A percentile compares a stretch with the other conserved stretches of the same genome.
phyloP scores from a whole-genome alignment of 2,329 filamentous ascomycete species.

The Verticillium zaregamsianum region DNA sequence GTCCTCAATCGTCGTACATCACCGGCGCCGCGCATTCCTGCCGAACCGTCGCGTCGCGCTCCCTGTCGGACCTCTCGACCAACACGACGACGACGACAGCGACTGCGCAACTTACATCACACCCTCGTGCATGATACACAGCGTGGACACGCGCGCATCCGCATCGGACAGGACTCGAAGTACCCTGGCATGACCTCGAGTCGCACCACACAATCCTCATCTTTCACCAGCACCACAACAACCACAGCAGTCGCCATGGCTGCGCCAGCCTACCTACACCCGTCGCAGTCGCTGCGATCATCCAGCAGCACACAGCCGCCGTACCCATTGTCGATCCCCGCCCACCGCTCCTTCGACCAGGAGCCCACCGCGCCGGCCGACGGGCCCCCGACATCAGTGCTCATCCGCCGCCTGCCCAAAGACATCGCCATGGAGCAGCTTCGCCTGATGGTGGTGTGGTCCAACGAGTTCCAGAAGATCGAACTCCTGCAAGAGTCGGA shows the following conservation, averaged over 20 bases:
- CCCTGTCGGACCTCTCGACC: not conserved
- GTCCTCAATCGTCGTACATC: constrained; percentile 2
- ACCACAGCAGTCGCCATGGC: constrained; percentile 36
- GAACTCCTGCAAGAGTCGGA: constrained; percentile 46
- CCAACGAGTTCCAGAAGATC: constrained; percentile 48
- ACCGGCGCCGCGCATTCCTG: not conserved
- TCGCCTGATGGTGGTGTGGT: constrained; percentile 55
- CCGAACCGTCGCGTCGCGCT: not conserved
- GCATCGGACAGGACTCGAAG: constrained; percentile 18
- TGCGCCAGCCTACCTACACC: constrained; percentile 36
- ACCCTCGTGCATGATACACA: constrained; percentile 22
- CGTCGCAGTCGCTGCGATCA: constrained; percentile 33
- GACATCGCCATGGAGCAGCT: constrained; percentile 51
- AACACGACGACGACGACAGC: not conserved
- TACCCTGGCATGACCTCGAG: constrained; percentile 19
- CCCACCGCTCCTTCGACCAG: constrained; percentile 33
- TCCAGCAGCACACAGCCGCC: constrained; percentile 24
- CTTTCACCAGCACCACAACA: constrained; percentile 13
- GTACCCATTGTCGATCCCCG: constrained; percentile 26
- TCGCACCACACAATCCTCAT: constrained; percentile 27
- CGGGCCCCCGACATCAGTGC: constrained; percentile 31
- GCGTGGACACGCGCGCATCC: constrained; percentile 18
- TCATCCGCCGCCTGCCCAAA: constrained; percentile 51
- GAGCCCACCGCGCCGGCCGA: constrained; percentile 19
- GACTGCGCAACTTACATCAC: constrained; percentile 3